A percentile compares a stretch with the other conserved stretches of the same genome.
These are phyloP conservation scores for Vitellaria paradoxa DNA, from an alignment of 179 eudicot genomes.

Conservation along the genomic window DNA sequence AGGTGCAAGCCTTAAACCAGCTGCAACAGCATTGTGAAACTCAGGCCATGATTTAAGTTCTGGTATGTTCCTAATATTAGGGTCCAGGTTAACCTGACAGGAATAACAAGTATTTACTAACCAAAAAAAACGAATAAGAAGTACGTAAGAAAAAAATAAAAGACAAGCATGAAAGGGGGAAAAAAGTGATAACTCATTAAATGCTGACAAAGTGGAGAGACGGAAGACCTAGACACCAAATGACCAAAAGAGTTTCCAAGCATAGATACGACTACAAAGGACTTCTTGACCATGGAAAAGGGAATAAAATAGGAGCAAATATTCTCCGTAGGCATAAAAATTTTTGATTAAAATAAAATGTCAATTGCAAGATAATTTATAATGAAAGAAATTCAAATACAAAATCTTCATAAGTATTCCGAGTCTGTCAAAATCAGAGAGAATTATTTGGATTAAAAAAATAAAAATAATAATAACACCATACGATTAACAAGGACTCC, in stretches of 20 bases:
- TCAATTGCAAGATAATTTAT: not conserved
- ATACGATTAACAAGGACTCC: not conserved
- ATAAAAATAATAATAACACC: not conserved
- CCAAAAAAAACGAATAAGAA: not conserved
- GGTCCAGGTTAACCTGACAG: slow-evolving; percentile 88
- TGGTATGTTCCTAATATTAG: slow-evolving; percentile 76
- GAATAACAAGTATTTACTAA: not conserved
- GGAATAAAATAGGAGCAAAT: not conserved
- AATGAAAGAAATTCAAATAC: not conserved
- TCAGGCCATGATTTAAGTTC: slow-evolving; percentile 98
- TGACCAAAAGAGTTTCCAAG: not conserved
- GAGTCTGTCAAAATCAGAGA: not conserved
- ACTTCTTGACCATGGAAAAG: not conserved
- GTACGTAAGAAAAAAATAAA: not conserved
- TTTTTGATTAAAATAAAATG: not conserved
- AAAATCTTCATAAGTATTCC: not conserved
- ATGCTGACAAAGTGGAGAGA: not conserved
- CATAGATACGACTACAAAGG: not conserved
- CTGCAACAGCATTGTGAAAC: slow-evolving; percentile 99
- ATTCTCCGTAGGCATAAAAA: not conserved
- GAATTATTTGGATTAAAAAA: not conserved
- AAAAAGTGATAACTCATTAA: not conserved
- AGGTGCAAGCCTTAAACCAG: slow-evolving; percentile 85
- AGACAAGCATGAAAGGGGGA: not conserved
- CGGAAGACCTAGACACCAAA: not conserved